Base-by-base conservation (phyloP, 768 basidiomycete genomes). In the Amanita pallidorosea region DNA sequence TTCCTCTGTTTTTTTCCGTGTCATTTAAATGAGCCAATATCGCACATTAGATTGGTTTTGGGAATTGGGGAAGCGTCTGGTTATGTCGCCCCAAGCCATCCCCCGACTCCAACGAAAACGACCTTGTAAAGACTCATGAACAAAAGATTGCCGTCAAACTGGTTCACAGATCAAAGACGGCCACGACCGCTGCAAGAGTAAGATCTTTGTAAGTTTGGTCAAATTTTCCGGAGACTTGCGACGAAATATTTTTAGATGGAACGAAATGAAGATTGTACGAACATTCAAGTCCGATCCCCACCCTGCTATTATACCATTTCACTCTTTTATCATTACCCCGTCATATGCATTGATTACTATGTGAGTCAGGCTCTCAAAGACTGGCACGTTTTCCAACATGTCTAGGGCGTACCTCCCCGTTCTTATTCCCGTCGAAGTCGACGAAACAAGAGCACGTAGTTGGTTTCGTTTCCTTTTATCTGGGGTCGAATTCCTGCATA, bases 181-280 rank as follows among this genome's bases (percentile, higher is more conserved):
- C 85, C 27, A 89, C 90, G 9, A 91, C 89, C 0, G 87, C 90
- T 4, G 91, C 92, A 13, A 79, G 95, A 47, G 88, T 99, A 51
- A 73, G 83, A 60, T 92, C 92, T 41, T 71, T 98, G 80, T 96
- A 61, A 54, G 83, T 71, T 1, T 43, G 8, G 15, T 43, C 36
- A n/a, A 27, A 45, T 22, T 13, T 45, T 31, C 35, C 51, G 37
- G n/a, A 31, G 18, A 17, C 9, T 15, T 22, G 9, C 2, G 2
- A 25, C 4, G n/a, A 38, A 23, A 20, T 38, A 17, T 22, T 15
- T 38, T 53, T 50, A 91, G 88, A 70, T 92, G 93, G 93, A 94
- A 93, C 61, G 93, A 97, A 71, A 94, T 94, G 92, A 95, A 95
- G 75, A 86, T 94, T 58, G 82, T 97, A 53, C 76, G 88, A 57